Evolutionary conservation across 768 basidiomycete genomes (phyloP), one percentile per base, ranked within the genome.

Genomic region (Leucocoprinus sp.): DNA sequence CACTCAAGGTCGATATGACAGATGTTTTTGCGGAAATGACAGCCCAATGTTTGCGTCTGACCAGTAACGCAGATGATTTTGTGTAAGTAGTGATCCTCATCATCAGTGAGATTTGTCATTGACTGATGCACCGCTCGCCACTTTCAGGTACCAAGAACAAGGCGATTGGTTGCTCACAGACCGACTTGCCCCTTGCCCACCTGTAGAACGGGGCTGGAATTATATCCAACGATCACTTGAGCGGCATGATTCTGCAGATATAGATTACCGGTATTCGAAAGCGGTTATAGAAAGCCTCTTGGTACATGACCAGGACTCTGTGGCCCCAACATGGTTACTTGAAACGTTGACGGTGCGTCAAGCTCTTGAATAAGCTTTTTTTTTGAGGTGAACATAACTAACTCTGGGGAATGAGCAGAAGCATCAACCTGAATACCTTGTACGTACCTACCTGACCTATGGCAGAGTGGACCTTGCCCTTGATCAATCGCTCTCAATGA

Each of bases 91-190:
- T 64, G 28, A 40, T 44, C 42, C 43, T 36, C 31, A 34, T 36
- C 14, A 15, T 39, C 17, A 42, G 38, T 17, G 8, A 29, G n/a
- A 45, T 8, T 34, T 52, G 19, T 44, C 53, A 12, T 50, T 46
- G 48, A 29, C 53, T 46, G 38, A 61, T 34, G 15, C 45, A 19
- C 42, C 26, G 11, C 21, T 24, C 33, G 28, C 33, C 24, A 28
- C 40, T 19, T 12, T 5, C 21, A 92, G 89, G 38, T 72, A 75
- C 63, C 78, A 82, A 54, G 78, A 85, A 44, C 76, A 74, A 3
- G 78, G 80, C 1, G 80, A 84, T 51, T 97, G 93, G 93, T 69
- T 97, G 26, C 68, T 88, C 28, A 82, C 82, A 15, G 87, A 91
- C 56, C 78, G 82, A 49, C 74, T 88, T 8, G 73, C 80, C 2